Percentiles rank a stretch among this genome's conserved stretches.
Evolutionary conservation across 2,329 filamentous ascomycete genomes (phyloP).

Genomic region (Aspergillus calidoustus): DNA sequence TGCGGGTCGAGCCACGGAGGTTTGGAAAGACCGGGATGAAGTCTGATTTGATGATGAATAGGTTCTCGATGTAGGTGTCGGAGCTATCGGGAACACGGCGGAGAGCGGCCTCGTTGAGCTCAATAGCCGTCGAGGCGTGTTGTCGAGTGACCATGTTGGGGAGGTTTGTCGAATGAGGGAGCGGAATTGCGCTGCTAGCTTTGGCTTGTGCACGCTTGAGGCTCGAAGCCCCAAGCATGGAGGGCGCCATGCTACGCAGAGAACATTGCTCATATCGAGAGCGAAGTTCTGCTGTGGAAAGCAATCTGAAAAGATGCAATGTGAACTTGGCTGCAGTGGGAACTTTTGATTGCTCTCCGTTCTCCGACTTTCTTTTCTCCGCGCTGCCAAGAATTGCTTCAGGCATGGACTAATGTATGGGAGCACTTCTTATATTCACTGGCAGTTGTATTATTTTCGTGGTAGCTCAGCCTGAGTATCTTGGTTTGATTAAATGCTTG

Average conservation of each 20-base stretch:
- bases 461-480: background rate
- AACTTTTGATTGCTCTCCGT: background rate
- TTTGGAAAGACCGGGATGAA: conserved; percentile 24
- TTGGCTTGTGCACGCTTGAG: conserved; percentile 29
- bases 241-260: conserved; percentile 46
- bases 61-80: background rate
- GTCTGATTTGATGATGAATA: background rate
- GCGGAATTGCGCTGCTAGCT: conserved; percentile 23
- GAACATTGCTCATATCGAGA: conserved; percentile 48
- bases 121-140: conserved; percentile 21
- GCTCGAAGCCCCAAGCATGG: conserved; percentile 43
- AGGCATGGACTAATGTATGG: background rate
- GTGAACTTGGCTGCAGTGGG: background rate
- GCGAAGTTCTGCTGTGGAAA: conserved; percentile 3
- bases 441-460: no score
- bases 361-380: conserved; percentile 20
- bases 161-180: conserved; percentile 27
- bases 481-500: background rate
- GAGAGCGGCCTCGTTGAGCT: conserved; percentile 13
- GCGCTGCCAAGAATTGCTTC: conserved; percentile 25
- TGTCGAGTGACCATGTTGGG: conserved; percentile 25
- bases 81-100: background rate
- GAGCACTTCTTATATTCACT: no score
- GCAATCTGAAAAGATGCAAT: background rate
- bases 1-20: conserved; percentile 25